These are phyloP conservation scores for Melampsora larici-populina DNA, from an alignment of 1,284 basidiomycete genomes.

Conservation along the genomic window DNA sequence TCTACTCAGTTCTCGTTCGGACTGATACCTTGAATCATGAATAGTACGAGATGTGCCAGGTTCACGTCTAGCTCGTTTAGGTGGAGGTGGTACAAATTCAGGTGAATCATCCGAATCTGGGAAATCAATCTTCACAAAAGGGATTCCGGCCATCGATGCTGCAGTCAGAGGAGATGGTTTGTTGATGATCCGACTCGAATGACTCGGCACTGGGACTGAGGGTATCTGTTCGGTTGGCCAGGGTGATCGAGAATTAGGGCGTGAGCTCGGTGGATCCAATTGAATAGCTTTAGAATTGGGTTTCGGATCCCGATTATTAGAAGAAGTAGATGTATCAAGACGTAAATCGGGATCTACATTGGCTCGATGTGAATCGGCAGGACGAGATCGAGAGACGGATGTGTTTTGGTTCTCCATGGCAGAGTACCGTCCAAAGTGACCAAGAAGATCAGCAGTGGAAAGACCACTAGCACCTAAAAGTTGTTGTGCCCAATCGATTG, in stretches of 20 bases:
- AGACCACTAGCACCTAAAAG: background rate
- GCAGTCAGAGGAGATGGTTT: constrained; percentile 24
- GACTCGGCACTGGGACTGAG: background rate
- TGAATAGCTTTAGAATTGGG: background rate
- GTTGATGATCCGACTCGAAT: background rate
- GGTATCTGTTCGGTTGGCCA: background rate
- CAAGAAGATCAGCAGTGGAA: constrained; percentile 1
- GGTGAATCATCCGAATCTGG: constrained; percentile 43
- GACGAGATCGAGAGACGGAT: background rate
- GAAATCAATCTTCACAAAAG: constrained; percentile 34
- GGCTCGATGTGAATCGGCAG: background rate
- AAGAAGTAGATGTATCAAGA: background rate
- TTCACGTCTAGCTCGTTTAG: background rate
- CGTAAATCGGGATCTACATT: background rate
- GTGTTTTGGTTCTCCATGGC: background rate
- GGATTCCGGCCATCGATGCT: constrained; percentile 16
- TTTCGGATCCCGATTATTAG: background rate
- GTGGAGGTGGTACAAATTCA: constrained; percentile 35
- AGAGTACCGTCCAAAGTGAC: background rate
- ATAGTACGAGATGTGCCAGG: background rate
- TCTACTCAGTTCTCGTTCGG: background rate
- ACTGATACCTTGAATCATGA: background rate
- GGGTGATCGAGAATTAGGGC: background rate
- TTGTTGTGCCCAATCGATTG: background rate
- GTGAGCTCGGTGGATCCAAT: background rate